phyloP scores from a whole-genome alignment of 495 filamentous ascomycete genomes.

The Podospora appendiculata region DNA sequence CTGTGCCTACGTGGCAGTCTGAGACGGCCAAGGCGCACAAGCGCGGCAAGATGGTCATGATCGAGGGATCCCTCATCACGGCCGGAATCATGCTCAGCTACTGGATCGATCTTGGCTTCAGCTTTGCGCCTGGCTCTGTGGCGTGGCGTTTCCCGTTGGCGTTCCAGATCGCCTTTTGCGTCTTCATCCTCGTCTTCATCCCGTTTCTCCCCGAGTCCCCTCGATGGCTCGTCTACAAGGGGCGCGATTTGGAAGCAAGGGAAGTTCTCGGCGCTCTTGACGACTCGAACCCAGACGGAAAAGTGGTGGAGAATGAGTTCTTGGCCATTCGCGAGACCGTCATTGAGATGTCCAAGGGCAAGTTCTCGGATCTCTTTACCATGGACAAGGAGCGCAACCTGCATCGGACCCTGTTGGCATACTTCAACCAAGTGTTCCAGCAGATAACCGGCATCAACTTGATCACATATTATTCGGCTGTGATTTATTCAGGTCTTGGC shows the following conservation, averaged over 20 bases:
- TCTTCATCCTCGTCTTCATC: conserved; percentile 43
- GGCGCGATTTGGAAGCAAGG: conserved; percentile 39
- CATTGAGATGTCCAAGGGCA: conserved; percentile 61
- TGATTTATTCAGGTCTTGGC: conserved; percentile 53
- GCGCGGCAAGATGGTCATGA: conserved; percentile 72
- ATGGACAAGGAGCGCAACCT: conserved; percentile 66
- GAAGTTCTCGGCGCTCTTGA: conserved; percentile 55
- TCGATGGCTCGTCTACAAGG: conserved; percentile 47
- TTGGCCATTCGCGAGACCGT: conserved; percentile 69
- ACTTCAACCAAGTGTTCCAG: conserved; percentile 9
- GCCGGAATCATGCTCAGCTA: conserved; percentile 65
- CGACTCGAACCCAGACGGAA: conserved; percentile 44
- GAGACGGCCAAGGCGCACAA: conserved; percentile 69
- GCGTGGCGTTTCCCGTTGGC: conserved; percentile 70
- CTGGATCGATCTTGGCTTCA: conserved; percentile 68
- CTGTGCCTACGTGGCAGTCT: conserved; percentile 64
- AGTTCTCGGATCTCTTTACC: conserved; percentile 62
- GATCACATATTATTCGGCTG: conserved; percentile 66
- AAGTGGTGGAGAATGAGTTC: conserved; percentile 55
- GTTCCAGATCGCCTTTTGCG: conserved; percentile 48
- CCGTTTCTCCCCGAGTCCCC: conserved; percentile 52
- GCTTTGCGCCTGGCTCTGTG: conserved; percentile 54
- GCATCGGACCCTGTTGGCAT: conserved; percentile 40
- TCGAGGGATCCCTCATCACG: conserved; percentile 66
- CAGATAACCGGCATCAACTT: conserved; percentile 57